Percentiles rank a stretch among this genome's conserved stretches.
Evolutionary conservation across 2,329 filamentous ascomycete genomes (phyloP).

Genomic region (Fusarium begoniae): DNA sequence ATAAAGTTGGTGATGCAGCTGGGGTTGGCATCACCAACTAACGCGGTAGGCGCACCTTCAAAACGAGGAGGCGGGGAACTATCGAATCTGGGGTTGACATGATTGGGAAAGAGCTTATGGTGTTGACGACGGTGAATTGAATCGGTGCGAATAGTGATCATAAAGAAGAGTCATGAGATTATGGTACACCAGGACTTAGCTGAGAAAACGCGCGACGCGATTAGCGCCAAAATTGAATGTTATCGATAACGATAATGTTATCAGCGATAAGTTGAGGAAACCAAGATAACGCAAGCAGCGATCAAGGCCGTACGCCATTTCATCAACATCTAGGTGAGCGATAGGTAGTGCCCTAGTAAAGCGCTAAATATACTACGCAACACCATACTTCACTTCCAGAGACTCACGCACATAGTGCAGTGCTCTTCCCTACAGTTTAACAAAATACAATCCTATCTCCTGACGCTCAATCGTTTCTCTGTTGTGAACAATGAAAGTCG

Average conservation of each 20-base stretch:
- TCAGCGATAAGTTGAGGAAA: not conserved
- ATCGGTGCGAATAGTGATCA: not conserved
- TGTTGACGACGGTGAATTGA: not conserved
- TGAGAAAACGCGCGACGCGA: not conserved
- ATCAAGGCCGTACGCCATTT: no score
- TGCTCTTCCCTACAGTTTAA: not conserved
- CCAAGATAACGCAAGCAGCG: not conserved
- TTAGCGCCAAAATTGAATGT: not conserved
- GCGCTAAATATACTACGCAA: no score
- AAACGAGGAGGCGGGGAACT: not conserved
- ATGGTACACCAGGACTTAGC: not conserved
- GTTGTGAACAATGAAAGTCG: no score
- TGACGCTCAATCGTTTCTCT: not conserved
- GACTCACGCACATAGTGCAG: not conserved
- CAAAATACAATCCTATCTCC: no score
- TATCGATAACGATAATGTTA: not conserved
- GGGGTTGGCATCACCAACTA: not conserved
- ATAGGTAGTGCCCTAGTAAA: accelerated
- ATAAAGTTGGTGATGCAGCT: slow-evolving; percentile 6
- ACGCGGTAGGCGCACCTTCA: not conserved
- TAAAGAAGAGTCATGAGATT: not conserved
- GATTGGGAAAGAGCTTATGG: not conserved
- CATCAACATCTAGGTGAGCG: accelerated
- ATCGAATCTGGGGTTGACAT: not conserved
- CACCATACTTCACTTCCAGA: not conserved